Base-by-base conservation (phyloP, 2,329 filamentous ascomycete species). In the Capronia epimyces region DNA sequence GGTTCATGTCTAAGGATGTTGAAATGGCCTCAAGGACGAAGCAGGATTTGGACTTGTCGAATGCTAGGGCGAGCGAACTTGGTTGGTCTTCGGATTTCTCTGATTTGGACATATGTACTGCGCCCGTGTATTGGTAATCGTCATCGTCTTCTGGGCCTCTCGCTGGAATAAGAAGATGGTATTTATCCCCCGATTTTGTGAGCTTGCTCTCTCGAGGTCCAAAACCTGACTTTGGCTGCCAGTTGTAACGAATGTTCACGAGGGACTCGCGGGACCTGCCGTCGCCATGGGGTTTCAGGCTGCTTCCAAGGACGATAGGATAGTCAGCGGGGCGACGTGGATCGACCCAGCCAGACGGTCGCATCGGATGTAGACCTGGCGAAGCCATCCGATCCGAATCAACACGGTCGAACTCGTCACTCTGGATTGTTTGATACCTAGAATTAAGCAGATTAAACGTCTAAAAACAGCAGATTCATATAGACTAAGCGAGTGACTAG, bases 1-100 rank as follows among this genome's bases (percentile, higher is more conserved):
- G 71, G 67, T 95, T 96, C 84, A 95, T 90, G 63, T 88, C 84
- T 69, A 95, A 86, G 32, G 83, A 83, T n/a, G 83, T 85, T 64
- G 88, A 81, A 48, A 96, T 74, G 45, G 82, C 82, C 71, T 96
- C 89, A 48, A 96, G 77, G 22, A 93, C 82, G 59, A 93, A 93
- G 49, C 79, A 84, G 63, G 91, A 82, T 46, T 81, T 82, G 15
- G 76, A 73, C 7, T 84, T 76, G 67, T 95, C 87, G 64, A 91
- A 93, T 51, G 91, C 79, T 45, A 95, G 77, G 8, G 77, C 72
- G 42, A 73, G 59, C 46, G 50, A 64, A 57, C 10, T 63, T 54
- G 10, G 69, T 66, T 49, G 69, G 12, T 55, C 46, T 6, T 43
- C 50, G 9, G 54, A 32, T 39, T 51, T 53, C 22, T 52, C 48